Percentiles rank a stretch among this genome's conserved stretches.
Evolutionary conservation across 306 rosid genomes (phyloP).

Genomic region (Cicer yamashitae): DNA sequence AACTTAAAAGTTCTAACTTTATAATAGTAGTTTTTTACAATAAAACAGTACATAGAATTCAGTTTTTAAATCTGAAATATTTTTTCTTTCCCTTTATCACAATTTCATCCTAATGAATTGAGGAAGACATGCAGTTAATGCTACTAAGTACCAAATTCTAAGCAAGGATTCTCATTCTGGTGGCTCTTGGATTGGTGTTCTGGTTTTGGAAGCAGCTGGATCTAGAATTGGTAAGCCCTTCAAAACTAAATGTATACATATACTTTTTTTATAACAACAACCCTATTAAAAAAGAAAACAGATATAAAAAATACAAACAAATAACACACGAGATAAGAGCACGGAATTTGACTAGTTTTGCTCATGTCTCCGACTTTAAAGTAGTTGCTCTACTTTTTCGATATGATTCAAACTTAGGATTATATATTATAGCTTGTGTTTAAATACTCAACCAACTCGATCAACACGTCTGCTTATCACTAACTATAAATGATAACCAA

Average conservation of each 20-base stretch:
- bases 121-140: slow-evolving; percentile 40
- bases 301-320: too few relatives aligned
- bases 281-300: too few relatives aligned
- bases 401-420: too few relatives aligned
- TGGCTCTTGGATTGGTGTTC: slow-evolving; percentile 33
- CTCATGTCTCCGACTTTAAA: too few relatives aligned
- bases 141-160: not conserved
- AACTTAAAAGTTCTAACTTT: slow-evolving; percentile 18
- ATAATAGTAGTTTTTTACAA: slow-evolving; percentile 27
- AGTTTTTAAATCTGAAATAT: slow-evolving; percentile 61
- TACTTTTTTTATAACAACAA: too few relatives aligned
- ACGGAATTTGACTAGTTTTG: too few relatives aligned
- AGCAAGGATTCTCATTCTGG: slow-evolving; percentile 32
- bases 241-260: slow-evolving; percentile 21
- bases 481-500: too few relatives aligned
- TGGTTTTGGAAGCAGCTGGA: slow-evolving; percentile 46
- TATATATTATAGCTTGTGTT: too few relatives aligned
- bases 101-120: slow-evolving; percentile 53
- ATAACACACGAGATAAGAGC: too few relatives aligned
- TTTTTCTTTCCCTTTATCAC: slow-evolving; percentile 51
- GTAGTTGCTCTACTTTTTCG: too few relatives aligned
- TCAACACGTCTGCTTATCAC: too few relatives aligned
- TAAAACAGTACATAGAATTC: slow-evolving; percentile 47
- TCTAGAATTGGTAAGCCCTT: slow-evolving; percentile 56
- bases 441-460: too few relatives aligned